phyloP scores from a whole-genome alignment of 2,329 filamentous ascomycete genomes.

The Aaosphaeria arxii region DNA sequence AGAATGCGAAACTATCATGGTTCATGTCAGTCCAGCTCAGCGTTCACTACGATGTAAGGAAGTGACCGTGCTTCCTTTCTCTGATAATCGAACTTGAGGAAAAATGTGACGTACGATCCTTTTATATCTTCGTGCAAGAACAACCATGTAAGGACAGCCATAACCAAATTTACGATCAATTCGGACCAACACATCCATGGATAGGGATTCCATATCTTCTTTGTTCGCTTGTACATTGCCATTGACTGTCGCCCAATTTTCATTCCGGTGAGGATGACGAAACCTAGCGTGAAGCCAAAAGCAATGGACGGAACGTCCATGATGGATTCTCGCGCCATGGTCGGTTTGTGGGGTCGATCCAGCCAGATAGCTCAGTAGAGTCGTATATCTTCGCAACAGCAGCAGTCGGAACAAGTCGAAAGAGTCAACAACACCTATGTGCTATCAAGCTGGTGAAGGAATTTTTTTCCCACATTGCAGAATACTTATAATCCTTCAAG shows the following conservation, averaged over 20 bases:
- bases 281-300: constrained; percentile 1
- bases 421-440: too few relatives aligned
- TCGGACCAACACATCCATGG: constrained; percentile 2
- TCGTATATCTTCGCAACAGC: too few relatives aligned
- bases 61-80: neutral
- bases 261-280: constrained; percentile 1
- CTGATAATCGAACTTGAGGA: neutral
- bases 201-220: constrained; percentile 1
- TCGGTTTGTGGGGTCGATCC: too few relatives aligned
- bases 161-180: constrained; percentile 1
- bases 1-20: neutral
- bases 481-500: too few relatives aligned
- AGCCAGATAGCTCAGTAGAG: too few relatives aligned
- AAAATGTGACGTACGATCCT: neutral
- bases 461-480: too few relatives aligned
- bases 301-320: constrained; percentile 4
- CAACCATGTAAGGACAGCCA: constrained; percentile 1
- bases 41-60: neutral
- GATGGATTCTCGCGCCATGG: too few relatives aligned
- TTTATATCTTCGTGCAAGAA: constrained; percentile 1
- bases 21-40: neutral
- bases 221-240: constrained; percentile 3
- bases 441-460: too few relatives aligned
- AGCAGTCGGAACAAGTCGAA: too few relatives aligned
- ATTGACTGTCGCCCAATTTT: constrained; percentile 1